phyloP scores from a whole-genome alignment of 768 basidiomycete genomes.

The Leccinum subtestaceum region DNA sequence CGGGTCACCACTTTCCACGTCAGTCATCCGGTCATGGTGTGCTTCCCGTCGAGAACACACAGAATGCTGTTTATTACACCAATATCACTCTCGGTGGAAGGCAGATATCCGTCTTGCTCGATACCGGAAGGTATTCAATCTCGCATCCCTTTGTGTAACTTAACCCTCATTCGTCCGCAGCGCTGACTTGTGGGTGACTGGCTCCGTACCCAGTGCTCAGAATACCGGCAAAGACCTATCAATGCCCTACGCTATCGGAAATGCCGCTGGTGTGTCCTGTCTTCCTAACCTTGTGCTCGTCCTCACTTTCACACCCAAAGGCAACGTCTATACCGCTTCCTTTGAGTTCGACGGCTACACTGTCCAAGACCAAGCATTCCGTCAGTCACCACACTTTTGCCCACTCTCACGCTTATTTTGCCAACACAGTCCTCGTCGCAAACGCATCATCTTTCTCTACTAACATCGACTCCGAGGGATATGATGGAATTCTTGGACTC shows the following conservation, averaged over 20 bases:
- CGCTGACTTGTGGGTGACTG: constrained; percentile 74
- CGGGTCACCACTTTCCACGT: constrained; percentile 17
- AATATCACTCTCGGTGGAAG: constrained; percentile 68
- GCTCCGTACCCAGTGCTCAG: constrained; percentile 44
- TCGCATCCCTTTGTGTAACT: background rate
- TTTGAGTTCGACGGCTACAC: constrained; percentile 56
- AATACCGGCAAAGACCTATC: constrained; percentile 56
- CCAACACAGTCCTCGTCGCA: constrained; percentile 53
- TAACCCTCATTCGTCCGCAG: constrained; percentile 34
- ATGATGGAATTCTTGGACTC: constrained; percentile 71
- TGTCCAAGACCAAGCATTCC: constrained; percentile 62
- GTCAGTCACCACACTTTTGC: constrained; percentile 37
- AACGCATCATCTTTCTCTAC: constrained; percentile 63
- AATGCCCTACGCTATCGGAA: constrained; percentile 68
- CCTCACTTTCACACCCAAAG: constrained; percentile 31
- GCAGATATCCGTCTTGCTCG: constrained; percentile 58
- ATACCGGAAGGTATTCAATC: constrained; percentile 65
- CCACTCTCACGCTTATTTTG: background rate
- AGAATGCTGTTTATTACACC: constrained; percentile 70
- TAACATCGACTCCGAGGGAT: constrained; percentile 58
- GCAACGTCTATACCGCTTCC: constrained; percentile 52
- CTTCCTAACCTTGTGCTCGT: background rate
- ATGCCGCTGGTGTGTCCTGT: constrained; percentile 48
- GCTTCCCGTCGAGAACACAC: constrained; percentile 57
- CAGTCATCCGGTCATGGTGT: constrained; percentile 25